A percentile compares a stretch with the other conserved stretches of the same genome.
Conservation (phyloP, 2,329 filamentous ascomycete genomes). For the Macrophomina tecta region DNA sequence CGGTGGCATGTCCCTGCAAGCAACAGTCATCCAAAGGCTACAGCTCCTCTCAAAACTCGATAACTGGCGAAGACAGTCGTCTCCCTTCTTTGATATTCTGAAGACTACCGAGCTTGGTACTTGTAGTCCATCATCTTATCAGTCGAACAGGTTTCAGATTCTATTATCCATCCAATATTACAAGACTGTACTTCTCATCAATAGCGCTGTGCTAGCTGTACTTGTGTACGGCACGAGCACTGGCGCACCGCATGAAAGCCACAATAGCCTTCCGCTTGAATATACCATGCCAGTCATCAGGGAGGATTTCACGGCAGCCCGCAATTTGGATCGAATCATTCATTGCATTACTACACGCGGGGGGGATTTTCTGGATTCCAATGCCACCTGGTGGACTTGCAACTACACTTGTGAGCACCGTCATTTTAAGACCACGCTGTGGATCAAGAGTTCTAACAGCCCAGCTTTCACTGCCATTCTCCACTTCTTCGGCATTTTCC, state of each 20-base stretch:
- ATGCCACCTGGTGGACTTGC: neutral
- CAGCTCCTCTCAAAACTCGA: neutral
- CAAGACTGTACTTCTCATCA: neutral
- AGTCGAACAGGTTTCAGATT: neutral
- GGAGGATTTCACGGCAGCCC: neutral
- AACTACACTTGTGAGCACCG: neutral
- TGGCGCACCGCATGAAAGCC: neutral
- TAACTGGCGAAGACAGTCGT: neutral
- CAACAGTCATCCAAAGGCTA: neutral
- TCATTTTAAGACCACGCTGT: neutral
- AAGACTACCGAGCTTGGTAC: neutral
- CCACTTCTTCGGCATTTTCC: neutral
- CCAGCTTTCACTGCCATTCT: conserved; percentile 4
- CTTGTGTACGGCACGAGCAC: neutral
- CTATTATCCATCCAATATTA: neutral
- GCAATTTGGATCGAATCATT: neutral
- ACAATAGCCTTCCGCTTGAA: neutral
- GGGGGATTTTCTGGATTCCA: neutral
- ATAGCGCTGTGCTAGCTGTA: neutral
- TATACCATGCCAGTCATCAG: neutral
- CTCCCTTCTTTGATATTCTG: neutral
- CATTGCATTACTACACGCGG: neutral
- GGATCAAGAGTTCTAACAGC: neutral
- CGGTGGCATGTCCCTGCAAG: neutral
- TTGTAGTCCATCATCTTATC: neutral